Base-by-base conservation (phyloP, 768 basidiomycete genomes). In the Lentinula aciculospora region DNA sequence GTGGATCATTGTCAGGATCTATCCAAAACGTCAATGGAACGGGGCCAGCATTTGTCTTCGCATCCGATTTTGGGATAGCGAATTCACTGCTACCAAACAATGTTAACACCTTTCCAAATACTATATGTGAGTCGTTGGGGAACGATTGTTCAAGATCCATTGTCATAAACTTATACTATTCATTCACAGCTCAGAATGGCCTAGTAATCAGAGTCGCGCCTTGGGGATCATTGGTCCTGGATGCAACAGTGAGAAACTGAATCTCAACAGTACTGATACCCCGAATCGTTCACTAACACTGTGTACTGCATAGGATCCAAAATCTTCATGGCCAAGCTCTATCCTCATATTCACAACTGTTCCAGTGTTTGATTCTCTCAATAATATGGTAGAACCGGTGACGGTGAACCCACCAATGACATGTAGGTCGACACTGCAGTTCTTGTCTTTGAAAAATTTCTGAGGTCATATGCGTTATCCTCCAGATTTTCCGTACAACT, bases 331-430 rank as follows among this genome's bases (percentile, higher is more conserved):
- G 48, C 57, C 57, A 10, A 34, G 31, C 25, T 37, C 37, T 3
- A 39, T 58, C 21, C 7, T 58, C 4, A 36, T 58, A 29, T 31
- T 58, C 13, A 37, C 32, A 17, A 58, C 57, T 19, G 37, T 58
- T 12, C 29, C 46, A 13, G 32, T 58, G 1, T 21, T 25, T 3
- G 57, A 58, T 34, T 58, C 57, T 15, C 28, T 13, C n/a, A 42
- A 51, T 40, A 17, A 3, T 23, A 3, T 32, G 7, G 47, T 32
- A 6, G 12, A 36, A 17, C 27, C 47, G 5, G 19, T 28, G 10
- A 2, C 31, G 8, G 31, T 58, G 7, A 6, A 17, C 6, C 34
- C 47, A 25, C 47, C 57, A 21, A 50, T 50, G 57, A 50, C 45
- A 9, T 58, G 57, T 58, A 25, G n/a, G n/a, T n/a, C n/a, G n/a